A percentile compares a stretch with the other conserved stretches of the same genome.
Conservation (phyloP, 805 yeast species). For the Hanseniaspora mollemarum region DNA sequence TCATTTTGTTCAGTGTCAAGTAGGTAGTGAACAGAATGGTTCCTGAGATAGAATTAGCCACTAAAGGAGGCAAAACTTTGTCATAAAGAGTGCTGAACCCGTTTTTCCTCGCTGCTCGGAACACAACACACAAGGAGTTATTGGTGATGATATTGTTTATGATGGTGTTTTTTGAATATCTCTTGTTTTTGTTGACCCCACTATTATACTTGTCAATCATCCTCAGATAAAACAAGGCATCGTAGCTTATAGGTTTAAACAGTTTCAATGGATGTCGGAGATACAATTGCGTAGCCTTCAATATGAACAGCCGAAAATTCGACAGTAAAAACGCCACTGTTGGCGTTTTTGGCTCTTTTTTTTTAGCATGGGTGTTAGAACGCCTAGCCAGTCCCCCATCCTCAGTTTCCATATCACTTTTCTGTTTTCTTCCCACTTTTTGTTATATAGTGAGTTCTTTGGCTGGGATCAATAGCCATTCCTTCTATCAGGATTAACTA, state of each 20-base stretch:
- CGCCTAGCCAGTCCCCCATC: neutral
- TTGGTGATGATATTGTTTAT: constrained; percentile 43
- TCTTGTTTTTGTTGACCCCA: constrained; percentile 17
- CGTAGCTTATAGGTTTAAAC: constrained; percentile 83
- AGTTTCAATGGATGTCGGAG: constrained; percentile 72
- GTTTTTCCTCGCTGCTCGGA: constrained; percentile 56
- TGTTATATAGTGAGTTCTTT: too few relatives aligned
- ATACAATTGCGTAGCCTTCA: constrained; percentile 66
- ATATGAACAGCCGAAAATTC: constrained; percentile 71
- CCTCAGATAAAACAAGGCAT: constrained; percentile 61
- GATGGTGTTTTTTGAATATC: neutral
- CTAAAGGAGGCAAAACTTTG: constrained; percentile 65
- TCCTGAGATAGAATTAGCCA: constrained; percentile 86
- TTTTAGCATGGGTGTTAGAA: neutral
- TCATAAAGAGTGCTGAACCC: constrained; percentile 86
- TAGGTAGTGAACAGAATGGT: constrained; percentile 75
- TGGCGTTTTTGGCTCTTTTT: constrained; percentile 24
- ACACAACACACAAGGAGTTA: constrained; percentile 63
- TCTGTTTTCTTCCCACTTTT: too few relatives aligned
- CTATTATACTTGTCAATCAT: constrained; percentile 36
- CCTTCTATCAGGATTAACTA: too few relatives aligned
- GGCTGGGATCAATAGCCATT: too few relatives aligned
- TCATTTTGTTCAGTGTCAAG: constrained; percentile 35
- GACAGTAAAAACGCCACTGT: constrained; percentile 74
- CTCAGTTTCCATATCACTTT: too few relatives aligned